Evolutionary conservation across 1,284 basidiomycete species (phyloP), one percentile per base, ranked within the genome.

Genomic region (Pseudozyma sp.): DNA sequence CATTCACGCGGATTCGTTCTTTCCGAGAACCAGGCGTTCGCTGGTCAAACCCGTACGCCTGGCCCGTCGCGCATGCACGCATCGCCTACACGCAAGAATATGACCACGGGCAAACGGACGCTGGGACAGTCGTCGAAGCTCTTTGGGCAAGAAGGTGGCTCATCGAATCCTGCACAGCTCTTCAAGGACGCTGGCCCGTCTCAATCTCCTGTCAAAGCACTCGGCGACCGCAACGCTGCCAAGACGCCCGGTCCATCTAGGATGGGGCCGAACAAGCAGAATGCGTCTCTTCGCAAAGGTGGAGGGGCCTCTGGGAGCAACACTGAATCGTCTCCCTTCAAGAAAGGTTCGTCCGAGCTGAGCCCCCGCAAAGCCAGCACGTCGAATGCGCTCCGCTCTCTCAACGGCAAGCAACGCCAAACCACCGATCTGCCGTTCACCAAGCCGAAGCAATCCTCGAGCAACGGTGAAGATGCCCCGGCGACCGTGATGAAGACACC

Each of bases 21-120:
- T 11, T 64, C 65, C 2, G 73, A 75, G 53, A 75, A 75, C 50
- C 73, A 75, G 73, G 54, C 68, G 1, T 72, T 62, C 34, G 60
- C 68, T 24, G 60, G 55, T 29, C 72, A 75, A 54, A 61, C 54
- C 3, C 44, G 68, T 17, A 75, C 72, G n/a, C 72, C 72, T 2
- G 72, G 60, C 8, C 64, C 72, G 4, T 70, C 68, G 17, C 63
- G 72, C 1, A 11, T 62, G 2, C 55, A 64, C 34, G 49, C 69
- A 10, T 75, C 73, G 14, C 68, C 73, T 8, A 68, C 51, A 3
- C 59, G 73, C n/a, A 68, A 57, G 48, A 60, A 55, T 44, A 68
- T 68, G 73, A 71, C 73, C 11, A 75, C 68, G 10, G 68, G 65
- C 43, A 75, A 68, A 24, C 50, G 57, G 5, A 58, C 56, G 16